Conservation (phyloP, 192 early-diverging fungal species). For the Dispira simplex region DNA sequence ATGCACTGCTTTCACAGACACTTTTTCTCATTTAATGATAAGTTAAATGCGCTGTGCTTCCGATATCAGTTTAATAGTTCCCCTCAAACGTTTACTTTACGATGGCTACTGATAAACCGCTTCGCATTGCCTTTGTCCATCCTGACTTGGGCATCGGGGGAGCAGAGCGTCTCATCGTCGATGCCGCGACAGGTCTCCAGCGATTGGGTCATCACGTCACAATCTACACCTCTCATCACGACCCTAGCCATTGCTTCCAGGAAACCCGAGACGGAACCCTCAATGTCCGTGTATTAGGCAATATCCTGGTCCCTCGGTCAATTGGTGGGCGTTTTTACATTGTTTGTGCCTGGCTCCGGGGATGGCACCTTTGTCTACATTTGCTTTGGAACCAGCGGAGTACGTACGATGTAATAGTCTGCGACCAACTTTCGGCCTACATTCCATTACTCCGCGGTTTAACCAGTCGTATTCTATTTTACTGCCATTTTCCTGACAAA, state of each 20-base stretch:
- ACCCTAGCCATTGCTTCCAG: conserved; percentile 72
- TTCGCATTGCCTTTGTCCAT: conserved; percentile 72
- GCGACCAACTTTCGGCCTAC: conserved; percentile 77
- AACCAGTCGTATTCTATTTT: conserved; percentile 68
- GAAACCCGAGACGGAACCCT: conserved; percentile 83
- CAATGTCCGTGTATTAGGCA: conserved; percentile 49
- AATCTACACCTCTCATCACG: conserved; percentile 87
- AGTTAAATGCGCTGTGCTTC: not conserved
- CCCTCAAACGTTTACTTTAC: not conserved
- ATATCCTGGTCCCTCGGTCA: conserved; percentile 52
- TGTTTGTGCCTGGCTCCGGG: conserved; percentile 66
- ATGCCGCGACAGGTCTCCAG: conserved; percentile 72
- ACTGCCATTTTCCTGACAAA: conserved; percentile 88
- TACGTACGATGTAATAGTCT: conserved; percentile 61
- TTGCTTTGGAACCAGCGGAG: conserved; percentile 25
- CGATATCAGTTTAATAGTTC: too few relatives aligned
- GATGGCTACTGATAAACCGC: conserved; percentile 5
- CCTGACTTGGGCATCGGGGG: conserved; percentile 94
- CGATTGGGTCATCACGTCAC: conserved; percentile 58
- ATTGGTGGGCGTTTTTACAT: conserved; percentile 62
- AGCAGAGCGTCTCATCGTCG: conserved; percentile 88
- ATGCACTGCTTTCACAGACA: not conserved
- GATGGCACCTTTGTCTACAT: conserved; percentile 41
- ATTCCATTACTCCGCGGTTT: conserved; percentile 63
- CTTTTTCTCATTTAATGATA: not conserved